Evolutionary conservation across 2,329 filamentous ascomycete genomes (phyloP).

Genomic region (Dryadomyces sulphureus): DNA sequence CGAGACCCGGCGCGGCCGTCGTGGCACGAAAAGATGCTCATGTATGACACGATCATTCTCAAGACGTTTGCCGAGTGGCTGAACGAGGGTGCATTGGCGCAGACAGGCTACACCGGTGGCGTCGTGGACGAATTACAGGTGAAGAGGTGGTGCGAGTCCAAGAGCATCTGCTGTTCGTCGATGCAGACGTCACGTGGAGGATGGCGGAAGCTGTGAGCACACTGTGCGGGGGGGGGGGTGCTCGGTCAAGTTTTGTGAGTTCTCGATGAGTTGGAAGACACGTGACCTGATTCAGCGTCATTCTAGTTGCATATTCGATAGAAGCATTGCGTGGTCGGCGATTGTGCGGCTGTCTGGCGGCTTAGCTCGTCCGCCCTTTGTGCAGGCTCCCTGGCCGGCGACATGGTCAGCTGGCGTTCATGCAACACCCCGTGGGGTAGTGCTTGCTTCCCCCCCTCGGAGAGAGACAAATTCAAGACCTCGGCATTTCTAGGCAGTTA

Average conservation of each 20-base stretch:
- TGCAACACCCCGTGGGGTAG: neutral
- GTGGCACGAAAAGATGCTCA: conserved; percentile 86
- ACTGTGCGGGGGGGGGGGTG: no score
- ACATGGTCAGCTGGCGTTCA: neutral
- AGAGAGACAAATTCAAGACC: neutral
- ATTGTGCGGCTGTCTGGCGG: no score
- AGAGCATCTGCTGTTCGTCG: conserved; percentile 74
- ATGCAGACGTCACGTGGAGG: conserved; percentile 38
- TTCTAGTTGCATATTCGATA: neutral
- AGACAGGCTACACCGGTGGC: conserved; percentile 43
- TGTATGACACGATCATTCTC: conserved; percentile 81
- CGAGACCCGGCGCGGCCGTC: conserved; percentile 38
- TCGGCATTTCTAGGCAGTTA: no score
- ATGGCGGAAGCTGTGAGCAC: conserved; percentile 31
- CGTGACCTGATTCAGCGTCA: neutral
- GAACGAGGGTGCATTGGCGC: conserved; percentile 53
- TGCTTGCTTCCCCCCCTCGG: neutral
- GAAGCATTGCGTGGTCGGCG: no score
- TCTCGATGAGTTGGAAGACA: no score
- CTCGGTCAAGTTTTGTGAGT: no score
- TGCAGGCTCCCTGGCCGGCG: neutral
- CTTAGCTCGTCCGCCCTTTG: neutral
- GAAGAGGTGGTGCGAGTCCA: conserved; percentile 80
- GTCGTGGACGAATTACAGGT: conserved; percentile 52
- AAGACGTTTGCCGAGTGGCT: conserved; percentile 78